Conservation (phyloP, 805 yeast species). For the Candida incommunis region DNA sequence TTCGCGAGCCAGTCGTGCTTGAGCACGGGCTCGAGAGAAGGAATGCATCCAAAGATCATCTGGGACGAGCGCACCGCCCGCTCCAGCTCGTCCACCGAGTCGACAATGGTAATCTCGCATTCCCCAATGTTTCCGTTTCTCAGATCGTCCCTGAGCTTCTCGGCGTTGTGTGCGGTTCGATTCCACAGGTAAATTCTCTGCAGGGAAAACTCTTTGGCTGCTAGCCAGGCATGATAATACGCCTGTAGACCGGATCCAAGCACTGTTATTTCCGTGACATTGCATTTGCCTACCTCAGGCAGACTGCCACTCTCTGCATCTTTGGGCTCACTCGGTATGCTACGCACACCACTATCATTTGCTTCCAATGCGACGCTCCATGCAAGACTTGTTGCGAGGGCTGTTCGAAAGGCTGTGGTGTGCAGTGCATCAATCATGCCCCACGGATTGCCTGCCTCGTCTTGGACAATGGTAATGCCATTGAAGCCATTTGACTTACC, state of each 20-base stretch:
- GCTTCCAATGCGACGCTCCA: background rate
- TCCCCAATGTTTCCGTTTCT: background rate
- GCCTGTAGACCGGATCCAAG: background rate
- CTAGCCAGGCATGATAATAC: background rate
- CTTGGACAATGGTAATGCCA: background rate
- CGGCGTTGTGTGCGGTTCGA: background rate
- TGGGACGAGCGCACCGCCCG: background rate
- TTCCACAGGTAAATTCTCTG: background rate
- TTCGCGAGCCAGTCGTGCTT: background rate
- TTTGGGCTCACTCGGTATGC: too few species aligned
- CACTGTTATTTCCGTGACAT: background rate
- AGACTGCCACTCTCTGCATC: too few species aligned
- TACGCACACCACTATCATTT: too few species aligned
- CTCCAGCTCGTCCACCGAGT: background rate
- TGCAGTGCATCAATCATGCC: background rate
- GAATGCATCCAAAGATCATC: background rate
- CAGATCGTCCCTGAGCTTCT: background rate
- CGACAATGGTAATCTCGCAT: background rate
- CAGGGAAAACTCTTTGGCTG: background rate
- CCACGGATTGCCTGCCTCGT: background rate
- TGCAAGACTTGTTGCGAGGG: background rate
- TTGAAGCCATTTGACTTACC: background rate
- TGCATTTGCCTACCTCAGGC: too few species aligned
- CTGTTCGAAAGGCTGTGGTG: constrained; percentile 1
- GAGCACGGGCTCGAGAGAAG: background rate